Conservation (phyloP, 2,329 filamentous ascomycete genomes). For the Monosporascus sp. region DNA sequence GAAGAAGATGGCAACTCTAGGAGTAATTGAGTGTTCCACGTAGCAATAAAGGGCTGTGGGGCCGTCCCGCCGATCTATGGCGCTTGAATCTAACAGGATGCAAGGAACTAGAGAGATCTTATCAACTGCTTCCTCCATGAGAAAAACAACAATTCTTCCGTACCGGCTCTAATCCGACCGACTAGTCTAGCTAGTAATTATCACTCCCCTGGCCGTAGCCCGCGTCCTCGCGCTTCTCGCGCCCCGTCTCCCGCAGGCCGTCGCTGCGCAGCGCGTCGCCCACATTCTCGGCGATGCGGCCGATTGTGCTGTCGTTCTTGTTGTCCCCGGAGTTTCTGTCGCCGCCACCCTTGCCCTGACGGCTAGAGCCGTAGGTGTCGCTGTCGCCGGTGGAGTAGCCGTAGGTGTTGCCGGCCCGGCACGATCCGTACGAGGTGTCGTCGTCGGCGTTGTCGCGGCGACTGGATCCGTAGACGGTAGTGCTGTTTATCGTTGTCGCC, state of each 20-base stretch:
- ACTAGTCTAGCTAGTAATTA: conserved; percentile 10
- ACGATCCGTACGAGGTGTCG: conserved; percentile 13
- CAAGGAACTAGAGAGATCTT: no score
- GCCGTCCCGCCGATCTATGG: no score
- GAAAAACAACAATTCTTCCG: neutral
- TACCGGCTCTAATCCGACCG: neutral
- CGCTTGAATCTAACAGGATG: no score
- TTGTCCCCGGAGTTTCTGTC: conserved; percentile 4
- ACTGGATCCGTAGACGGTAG: conserved; percentile 15
- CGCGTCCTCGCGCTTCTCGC: conserved; percentile 41
- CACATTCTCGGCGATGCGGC: conserved; percentile 56
- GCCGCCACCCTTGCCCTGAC: conserved; percentile 10
- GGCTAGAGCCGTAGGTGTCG: conserved; percentile 7
- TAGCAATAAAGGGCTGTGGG: no score
- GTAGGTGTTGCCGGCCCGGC: conserved; percentile 7
- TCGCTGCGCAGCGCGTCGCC: conserved; percentile 44
- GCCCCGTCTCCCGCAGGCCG: conserved; percentile 42
- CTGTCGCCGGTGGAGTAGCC: neutral
- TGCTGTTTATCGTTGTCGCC: neutral
- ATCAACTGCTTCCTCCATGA: no score
- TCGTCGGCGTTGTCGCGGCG: neutral
- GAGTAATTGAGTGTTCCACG: no score
- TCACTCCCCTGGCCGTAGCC: conserved; percentile 14
- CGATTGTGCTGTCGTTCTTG: conserved; percentile 41
- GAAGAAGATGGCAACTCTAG: no score